Conservation (phyloP, 768 basidiomycete species). For the Pleurotus pulmonarius region DNA sequence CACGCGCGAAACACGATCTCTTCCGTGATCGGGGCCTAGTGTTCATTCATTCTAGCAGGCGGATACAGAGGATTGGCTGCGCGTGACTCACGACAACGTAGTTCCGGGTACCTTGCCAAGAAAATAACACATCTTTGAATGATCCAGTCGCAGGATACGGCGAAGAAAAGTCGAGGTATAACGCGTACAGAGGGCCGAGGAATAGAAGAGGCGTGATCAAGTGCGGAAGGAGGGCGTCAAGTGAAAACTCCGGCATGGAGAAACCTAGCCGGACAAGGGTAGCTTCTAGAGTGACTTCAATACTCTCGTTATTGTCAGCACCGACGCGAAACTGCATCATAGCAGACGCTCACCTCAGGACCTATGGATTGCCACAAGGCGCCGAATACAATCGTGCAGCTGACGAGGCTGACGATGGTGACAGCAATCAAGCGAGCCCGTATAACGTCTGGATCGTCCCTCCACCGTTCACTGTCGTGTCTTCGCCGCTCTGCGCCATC, state of each 20-base stretch:
- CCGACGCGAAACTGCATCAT: neutral
- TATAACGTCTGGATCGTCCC: constrained; percentile 86
- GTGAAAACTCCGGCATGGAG: constrained; percentile 12
- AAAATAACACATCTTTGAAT: constrained; percentile 36
- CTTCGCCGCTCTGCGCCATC: constrained; percentile 19
- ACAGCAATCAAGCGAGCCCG: constrained; percentile 72
- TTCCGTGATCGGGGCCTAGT: constrained; percentile 85
- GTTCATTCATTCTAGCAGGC: neutral
- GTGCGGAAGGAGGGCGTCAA: constrained; percentile 39
- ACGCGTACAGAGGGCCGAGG: constrained; percentile 70
- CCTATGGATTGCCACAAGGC: constrained; percentile 31
- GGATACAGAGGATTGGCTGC: constrained; percentile 1
- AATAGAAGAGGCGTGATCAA: constrained; percentile 73
- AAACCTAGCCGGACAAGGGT: constrained; percentile 40
- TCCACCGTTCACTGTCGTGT: constrained; percentile 44
- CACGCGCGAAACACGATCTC: constrained; percentile 90
- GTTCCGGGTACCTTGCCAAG: constrained; percentile 67
- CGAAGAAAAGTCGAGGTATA: constrained; percentile 39
- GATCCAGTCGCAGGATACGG: constrained; percentile 56
- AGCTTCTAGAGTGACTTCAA: constrained; percentile 19
- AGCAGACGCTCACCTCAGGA: constrained; percentile 14
- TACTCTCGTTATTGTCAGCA: constrained; percentile 9
- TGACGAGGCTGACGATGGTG: constrained; percentile 53
- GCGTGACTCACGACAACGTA: constrained; percentile 27
- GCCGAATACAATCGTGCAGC: constrained; percentile 47